Evolutionary conservation across 345 rosid species (phyloP), one percentile per base, ranked within the genome.

Genomic region (Theobroma cacao): DNA sequence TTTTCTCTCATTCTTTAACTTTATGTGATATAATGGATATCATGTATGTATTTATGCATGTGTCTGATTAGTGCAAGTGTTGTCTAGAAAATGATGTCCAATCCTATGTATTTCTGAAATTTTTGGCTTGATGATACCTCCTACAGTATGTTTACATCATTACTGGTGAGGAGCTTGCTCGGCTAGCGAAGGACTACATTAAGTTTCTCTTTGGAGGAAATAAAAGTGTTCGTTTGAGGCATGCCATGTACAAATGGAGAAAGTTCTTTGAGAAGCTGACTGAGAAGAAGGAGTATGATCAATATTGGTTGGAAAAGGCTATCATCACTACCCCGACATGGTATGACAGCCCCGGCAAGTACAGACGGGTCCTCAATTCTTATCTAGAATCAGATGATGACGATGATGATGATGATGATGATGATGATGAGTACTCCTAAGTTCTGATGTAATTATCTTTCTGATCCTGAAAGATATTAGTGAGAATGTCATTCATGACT

Each of bases 341-440:
- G 86, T 92, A 82, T 56, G 94, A 94, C 78, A 81, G 87, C 79
- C 94, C 96, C 0, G 90, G 81, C 2, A 94, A 94, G 82, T 92
- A 89, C 77, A 81, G 75, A 75, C 77, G 69, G 55, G 22, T 84
- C n/a, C 73, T 81, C 5, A 78, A 47, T 30, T 80, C 91, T 43
- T 62, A 73, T 30, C 28, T 31, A 53, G 77, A 80, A 30, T 77
- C 81, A 11, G 68, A 52, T 15, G 77, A 75, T 18, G 77, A 78
- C 28, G 62, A 6, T 31, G 68, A 33, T 31, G 36, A 30, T 2
- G 67, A 7, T 1, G 69, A 73, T 22, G 36, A 34, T 12, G 13
- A 55, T 34, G 52, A 53, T 6, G 13, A 38, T 1, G 72, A 67
- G 3, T 17, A 24, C 18, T 50, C 36, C 30, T 1, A 15, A 24